Evolutionary conservation across 495 filamentous ascomycete species (phyloP).

Genomic region (Penicillium herquei): DNA sequence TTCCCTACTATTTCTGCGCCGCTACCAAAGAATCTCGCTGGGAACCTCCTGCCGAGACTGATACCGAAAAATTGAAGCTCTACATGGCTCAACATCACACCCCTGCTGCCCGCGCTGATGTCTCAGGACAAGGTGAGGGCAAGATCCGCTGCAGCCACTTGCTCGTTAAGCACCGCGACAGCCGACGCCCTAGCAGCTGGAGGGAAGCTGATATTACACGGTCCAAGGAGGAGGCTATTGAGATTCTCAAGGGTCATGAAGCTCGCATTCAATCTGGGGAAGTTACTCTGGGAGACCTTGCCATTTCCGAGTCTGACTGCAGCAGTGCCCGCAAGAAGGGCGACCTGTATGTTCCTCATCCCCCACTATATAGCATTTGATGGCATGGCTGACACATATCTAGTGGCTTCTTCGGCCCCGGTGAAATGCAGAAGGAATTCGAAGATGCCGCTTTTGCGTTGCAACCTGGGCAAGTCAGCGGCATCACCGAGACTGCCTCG

Average conservation of each 20-base stretch:
- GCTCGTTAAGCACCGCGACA: constrained; percentile 87
- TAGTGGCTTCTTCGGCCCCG: constrained; percentile 84
- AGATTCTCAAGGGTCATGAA: constrained; percentile 72
- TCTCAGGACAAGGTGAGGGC: constrained; percentile 56
- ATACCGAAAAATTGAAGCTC: constrained; percentile 83
- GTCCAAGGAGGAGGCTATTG: constrained; percentile 79
- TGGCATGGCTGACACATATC: constrained; percentile 19
- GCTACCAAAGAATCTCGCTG: constrained; percentile 80
- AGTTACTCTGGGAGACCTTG: constrained; percentile 71
- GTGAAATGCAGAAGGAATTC: constrained; percentile 99
- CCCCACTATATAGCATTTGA: neutral
- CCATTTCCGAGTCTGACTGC: constrained; percentile 87
- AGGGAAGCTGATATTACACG: constrained; percentile 83
- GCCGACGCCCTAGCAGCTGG: constrained; percentile 88
- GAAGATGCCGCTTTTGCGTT: constrained; percentile 91
- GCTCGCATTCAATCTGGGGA: constrained; percentile 67
- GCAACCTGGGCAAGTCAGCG: constrained; percentile 79
- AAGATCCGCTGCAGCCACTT: constrained; percentile 92
- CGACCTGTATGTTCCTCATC: constrained; percentile 63
- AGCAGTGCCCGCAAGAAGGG: constrained; percentile 91
- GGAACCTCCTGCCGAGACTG: constrained; percentile 85
- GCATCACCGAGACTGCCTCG: constrained; percentile 86
- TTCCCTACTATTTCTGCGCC: constrained; percentile 96
- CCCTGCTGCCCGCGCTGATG: constrained; percentile 49
- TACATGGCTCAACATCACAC: constrained; percentile 89